A percentile compares a stretch with the other conserved stretches of the same genome.
phyloP scores from a whole-genome alignment of 768 basidiomycete species.

The Pisolithus orientalis region DNA sequence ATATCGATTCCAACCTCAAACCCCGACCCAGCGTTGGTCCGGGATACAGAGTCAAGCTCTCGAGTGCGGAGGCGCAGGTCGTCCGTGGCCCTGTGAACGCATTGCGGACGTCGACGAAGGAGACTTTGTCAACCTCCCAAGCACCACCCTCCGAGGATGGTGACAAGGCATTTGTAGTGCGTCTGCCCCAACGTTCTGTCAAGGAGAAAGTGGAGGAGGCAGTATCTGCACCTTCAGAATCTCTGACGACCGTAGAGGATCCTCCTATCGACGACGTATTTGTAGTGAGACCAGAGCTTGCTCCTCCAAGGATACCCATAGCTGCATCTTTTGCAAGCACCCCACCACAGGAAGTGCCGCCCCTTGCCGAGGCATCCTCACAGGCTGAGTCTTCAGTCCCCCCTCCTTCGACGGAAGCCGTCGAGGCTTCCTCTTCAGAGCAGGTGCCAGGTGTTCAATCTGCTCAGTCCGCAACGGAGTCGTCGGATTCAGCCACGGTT shows the following conservation, averaged over 20 bases:
- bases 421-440: background rate
- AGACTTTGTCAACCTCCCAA: constrained; percentile 15
- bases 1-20: constrained; percentile 54
- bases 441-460: constrained; percentile 7
- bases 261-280: constrained; percentile 49
- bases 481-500: constrained; percentile 15
- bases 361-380: background rate
- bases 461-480: constrained; percentile 3
- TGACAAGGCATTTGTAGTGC: constrained; percentile 46
- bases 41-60: constrained; percentile 57
- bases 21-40: constrained; percentile 51
- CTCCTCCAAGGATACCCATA: constrained; percentile 22
- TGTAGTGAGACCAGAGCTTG: constrained; percentile 47
- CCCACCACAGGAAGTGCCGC: constrained; percentile 15
- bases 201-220: constrained; percentile 28
- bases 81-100: constrained; percentile 32
- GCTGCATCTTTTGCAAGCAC: constrained; percentile 18
- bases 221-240: constrained; percentile 4
- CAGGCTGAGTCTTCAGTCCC: background rate
- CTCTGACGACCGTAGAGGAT: constrained; percentile 27
- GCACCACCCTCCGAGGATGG: constrained; percentile 32
- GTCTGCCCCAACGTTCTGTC: constrained; percentile 40
- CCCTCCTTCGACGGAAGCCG: background rate
- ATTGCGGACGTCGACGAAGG: constrained; percentile 6
- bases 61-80: constrained; percentile 40